Base-by-base conservation (phyloP, 257 asterid genomes). In the Cynanchum wilfordii region DNA sequence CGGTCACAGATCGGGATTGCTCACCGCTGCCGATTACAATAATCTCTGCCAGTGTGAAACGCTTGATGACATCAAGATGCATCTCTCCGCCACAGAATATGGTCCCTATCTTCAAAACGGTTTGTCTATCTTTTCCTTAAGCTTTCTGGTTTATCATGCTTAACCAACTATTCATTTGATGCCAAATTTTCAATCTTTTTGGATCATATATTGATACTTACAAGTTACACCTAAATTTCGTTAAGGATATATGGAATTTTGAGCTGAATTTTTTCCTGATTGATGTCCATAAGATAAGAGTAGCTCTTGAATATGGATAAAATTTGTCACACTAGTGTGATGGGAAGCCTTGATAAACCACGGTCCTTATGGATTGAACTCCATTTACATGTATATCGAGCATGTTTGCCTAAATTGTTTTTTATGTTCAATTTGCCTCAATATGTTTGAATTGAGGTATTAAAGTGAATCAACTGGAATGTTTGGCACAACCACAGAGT, bases 71-170 rank as follows among this genome's bases (percentile, higher is more conserved):
- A 87, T 92, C 80, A 89, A 92, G 86, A 92, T 89, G 97, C 97
- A 92, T 76, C 97, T 92, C 49, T 86, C 97, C 57, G 97, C 97
- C 82, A 92, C 96, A 74, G 96, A 92, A 82, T 92, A 92, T 78
- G 98, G 96, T 44, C 86, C 96, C 30, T 90, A 88, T 75, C 98
- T 92, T 73, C 96, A 92, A 73, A 92, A 92, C 62, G 98, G 97
- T 91, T 40, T 22, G 91, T 79, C 70, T 69, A 20, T 44, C 17
- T 49, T 55, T 40, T 16, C 50, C 63, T 65, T 19, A 16, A 1
- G 16, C 11, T 44, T 60, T 66, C 38, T 27, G 10, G 22, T 45
- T 73, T 47, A 33, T 42, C 24, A 20, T 73, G 13, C 20, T 2
- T 70, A 25, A 24, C 19, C 19, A 25, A 11, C 19, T 2, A 17